These are phyloP conservation scores for Maudiozyma turicensis DNA, from an alignment of 805 yeast species.

Conservation along the genomic window DNA sequence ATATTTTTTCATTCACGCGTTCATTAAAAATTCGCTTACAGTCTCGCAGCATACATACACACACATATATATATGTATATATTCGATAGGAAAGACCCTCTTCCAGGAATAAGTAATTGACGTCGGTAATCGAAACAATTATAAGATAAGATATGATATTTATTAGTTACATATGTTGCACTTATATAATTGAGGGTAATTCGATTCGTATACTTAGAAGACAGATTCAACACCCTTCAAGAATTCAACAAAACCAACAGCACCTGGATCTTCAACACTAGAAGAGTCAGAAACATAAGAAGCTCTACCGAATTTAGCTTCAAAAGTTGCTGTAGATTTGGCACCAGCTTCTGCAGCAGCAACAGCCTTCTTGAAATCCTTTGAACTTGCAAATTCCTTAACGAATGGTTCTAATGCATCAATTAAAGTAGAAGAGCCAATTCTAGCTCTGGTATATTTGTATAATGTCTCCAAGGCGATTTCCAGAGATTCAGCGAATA, in stretches of 20 bases:
- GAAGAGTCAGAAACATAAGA: constrained; percentile 75
- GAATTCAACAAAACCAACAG: constrained; percentile 66
- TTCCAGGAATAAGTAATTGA: too few species aligned
- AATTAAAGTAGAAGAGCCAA: constrained; percentile 80
- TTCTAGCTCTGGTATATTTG: constrained; percentile 81
- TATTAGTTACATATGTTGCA: too few species aligned
- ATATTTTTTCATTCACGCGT: too few species aligned
- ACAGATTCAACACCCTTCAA: constrained; percentile 31
- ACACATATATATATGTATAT: too few species aligned
- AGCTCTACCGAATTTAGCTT: constrained; percentile 89
- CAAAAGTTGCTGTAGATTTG: constrained; percentile 57
- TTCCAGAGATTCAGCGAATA: constrained; percentile 40
- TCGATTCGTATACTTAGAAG: constrained; percentile 1
- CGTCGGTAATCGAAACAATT: too few species aligned
- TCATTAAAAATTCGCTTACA: too few species aligned
- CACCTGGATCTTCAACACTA: constrained; percentile 88
- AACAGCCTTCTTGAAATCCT: constrained; percentile 51
- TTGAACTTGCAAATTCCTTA: constrained; percentile 41
- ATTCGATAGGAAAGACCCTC: too few species aligned
- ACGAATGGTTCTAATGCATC: constrained; percentile 88
- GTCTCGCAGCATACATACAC: too few species aligned
- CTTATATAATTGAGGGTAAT: too few species aligned
- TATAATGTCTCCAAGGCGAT: constrained; percentile 63
- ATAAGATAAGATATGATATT: too few species aligned
- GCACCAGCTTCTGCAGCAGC: constrained; percentile 69